Evolutionary conservation across 805 yeast species (phyloP).

Genomic region (Maudiozyma turicensis): DNA sequence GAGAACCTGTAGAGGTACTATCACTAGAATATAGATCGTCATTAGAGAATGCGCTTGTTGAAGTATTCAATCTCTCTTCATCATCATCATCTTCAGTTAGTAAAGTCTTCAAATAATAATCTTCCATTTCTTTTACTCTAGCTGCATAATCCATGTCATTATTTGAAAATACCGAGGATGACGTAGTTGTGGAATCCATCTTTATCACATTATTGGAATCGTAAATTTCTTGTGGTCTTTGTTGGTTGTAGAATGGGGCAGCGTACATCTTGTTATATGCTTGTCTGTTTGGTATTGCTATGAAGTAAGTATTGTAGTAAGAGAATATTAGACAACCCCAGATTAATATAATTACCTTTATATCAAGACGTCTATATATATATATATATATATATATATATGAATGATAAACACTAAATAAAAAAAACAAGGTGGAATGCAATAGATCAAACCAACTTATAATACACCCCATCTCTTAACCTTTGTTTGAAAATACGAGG

Average conservation of each 20-base stretch:
- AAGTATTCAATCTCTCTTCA: not conserved
- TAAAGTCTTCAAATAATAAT: slow-evolving; percentile 25
- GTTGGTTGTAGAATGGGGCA: not conserved
- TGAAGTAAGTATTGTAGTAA: no score
- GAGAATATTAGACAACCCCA: not conserved
- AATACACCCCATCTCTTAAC: no score
- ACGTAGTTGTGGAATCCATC: not conserved
- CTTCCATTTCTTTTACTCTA: slow-evolving; percentile 26
- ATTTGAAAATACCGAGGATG: slow-evolving; percentile 20
- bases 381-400: not conserved
- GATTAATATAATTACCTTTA: not conserved
- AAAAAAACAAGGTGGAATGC: not conserved
- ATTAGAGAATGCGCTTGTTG: not conserved
- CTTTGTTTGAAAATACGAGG: no score
- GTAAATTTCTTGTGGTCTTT: not conserved
- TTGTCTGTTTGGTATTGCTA: not conserved
- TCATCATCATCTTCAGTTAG: slow-evolving; percentile 13
- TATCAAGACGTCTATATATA: not conserved
- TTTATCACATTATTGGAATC: not conserved
- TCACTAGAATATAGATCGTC: not conserved
- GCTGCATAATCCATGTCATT: slow-evolving; percentile 17
- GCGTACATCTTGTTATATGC: not conserved
- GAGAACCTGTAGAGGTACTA: not conserved
- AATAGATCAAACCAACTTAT: no score
- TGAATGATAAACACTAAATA: no score